These are phyloP conservation scores for Syzygium aromaticum DNA, from an alignment of 345 rosid species.

Conservation along the genomic window DNA sequence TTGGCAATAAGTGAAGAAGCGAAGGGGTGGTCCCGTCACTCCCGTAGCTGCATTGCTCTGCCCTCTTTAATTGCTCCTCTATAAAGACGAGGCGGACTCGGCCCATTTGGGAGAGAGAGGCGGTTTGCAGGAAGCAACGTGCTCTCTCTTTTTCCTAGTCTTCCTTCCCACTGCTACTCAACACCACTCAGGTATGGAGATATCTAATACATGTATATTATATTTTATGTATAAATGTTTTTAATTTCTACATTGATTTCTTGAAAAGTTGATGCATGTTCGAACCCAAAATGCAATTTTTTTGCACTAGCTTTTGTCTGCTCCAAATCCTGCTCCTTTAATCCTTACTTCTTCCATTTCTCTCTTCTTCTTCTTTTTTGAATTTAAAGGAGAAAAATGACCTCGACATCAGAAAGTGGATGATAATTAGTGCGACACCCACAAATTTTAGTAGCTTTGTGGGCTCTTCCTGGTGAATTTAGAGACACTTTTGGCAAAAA, in stretches of 20 bases:
- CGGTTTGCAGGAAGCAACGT: background rate
- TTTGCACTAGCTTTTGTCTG: background rate
- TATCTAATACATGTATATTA: background rate
- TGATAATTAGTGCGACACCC: background rate
- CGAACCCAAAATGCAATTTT: background rate
- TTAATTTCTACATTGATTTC: background rate
- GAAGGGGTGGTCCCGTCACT: background rate
- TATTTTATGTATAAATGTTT: background rate
- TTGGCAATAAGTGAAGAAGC: background rate
- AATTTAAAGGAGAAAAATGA: background rate
- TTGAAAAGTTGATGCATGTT: background rate
- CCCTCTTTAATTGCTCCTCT: background rate
- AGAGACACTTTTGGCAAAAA: background rate
- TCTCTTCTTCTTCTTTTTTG: background rate
- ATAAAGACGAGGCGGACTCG: background rate
- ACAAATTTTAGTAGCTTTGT: background rate
- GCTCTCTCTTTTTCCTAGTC: background rate
- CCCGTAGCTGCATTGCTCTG: background rate
- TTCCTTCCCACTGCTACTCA: background rate
- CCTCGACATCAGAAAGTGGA: background rate
- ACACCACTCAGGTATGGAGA: background rate
- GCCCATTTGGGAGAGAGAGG: background rate
- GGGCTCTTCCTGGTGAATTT: background rate
- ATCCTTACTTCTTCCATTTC: background rate
- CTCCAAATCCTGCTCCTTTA: background rate